Conservation (phyloP, 352 stramenopile species). For the Globisporangium solare region DNA sequence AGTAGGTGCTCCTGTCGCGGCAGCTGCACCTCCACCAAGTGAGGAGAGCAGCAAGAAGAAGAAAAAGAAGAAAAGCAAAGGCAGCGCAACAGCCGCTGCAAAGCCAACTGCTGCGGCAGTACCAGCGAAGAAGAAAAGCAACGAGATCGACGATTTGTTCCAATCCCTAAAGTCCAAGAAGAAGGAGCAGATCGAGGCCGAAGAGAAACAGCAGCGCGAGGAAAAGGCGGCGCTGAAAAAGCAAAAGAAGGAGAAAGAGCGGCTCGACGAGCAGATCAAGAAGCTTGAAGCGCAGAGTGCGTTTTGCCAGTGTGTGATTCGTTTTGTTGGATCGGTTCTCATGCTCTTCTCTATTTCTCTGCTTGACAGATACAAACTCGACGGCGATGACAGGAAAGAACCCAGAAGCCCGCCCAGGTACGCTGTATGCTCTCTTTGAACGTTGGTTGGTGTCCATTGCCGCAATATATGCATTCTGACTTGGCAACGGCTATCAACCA, state of each 20-base stretch:
- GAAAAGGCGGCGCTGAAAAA: conserved; percentile 35
- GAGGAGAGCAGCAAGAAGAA: conserved; percentile 25
- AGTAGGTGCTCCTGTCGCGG: not conserved
- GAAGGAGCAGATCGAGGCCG: conserved; percentile 50
- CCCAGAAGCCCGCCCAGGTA: conserved; percentile 72
- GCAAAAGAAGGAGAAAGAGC: conserved; percentile 57
- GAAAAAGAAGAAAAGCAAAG: conserved; percentile 10
- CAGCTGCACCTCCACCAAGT: conserved; percentile 6
- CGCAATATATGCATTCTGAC: too few relatives aligned
- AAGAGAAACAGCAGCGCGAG: conserved; percentile 48
- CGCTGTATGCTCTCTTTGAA: not conserved
- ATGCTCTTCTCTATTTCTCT: conserved; percentile 5
- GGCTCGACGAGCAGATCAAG: conserved; percentile 75
- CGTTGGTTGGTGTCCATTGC: not conserved
- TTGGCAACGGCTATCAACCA: too few relatives aligned
- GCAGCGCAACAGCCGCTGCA: not conserved
- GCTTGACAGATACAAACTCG: conserved; percentile 66
- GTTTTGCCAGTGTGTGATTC: conserved; percentile 10
- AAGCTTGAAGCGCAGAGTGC: conserved; percentile 75
- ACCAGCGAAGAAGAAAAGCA: conserved; percentile 14
- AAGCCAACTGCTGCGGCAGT: conserved; percentile 1
- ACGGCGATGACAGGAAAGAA: conserved; percentile 52
- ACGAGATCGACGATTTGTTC: conserved; percentile 81
- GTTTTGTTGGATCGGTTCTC: not conserved
- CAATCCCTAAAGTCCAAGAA: conserved; percentile 71